Base-by-base conservation (phyloP, 768 basidiomycete genomes). In the Phlegmacium glaucopus region DNA sequence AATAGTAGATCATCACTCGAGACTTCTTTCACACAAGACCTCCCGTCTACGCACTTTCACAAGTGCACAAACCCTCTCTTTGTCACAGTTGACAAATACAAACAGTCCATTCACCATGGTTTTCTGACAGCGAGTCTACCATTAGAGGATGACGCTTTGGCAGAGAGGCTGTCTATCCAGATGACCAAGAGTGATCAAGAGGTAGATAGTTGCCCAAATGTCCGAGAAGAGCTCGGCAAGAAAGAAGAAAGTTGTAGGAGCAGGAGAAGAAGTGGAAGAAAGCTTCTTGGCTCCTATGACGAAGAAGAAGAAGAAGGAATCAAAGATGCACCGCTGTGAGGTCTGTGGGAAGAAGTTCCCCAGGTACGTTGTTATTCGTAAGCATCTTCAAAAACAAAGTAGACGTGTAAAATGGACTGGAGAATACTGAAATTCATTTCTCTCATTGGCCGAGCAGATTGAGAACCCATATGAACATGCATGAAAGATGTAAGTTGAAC, bases 391-490 rank as follows among this genome's bases (percentile, higher is more conserved):
- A n/a, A 28, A 3, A 5, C 3, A 22, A 2, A 5, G 22, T 22
- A n/a, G n/a, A n/a, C n/a, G 22, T 22, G 22, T 2, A 22, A 5
- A 22, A n/a, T n/a, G n/a, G n/a, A n/a, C n/a, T n/a, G n/a, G 22
- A 22, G 22, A 42, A 36, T 39, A 15, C 17, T 42, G 9, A 35
- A 28, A 27, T 47, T 38, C 34, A 46, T 37, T 22, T 16, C 18
- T n/a, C 30, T 11, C 45, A 27, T 50, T 77, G 78, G 25, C 80
- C 79, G 2, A 80, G 79, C 53, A 79, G 77, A 16, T 64, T 82
- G 17, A 62, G 65, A 39, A 80, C 79, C 6, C 80, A 82, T 55
- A 79, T 81, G 78, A 79, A 79, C 54, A 74, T 72, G 1, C 80
- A 82, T 30, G 62, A 66, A 32, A 74, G 71, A 58, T 79, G 80